Base-by-base conservation (phyloP, 164 flowering plant genomes). In the Piper betle region DNA sequence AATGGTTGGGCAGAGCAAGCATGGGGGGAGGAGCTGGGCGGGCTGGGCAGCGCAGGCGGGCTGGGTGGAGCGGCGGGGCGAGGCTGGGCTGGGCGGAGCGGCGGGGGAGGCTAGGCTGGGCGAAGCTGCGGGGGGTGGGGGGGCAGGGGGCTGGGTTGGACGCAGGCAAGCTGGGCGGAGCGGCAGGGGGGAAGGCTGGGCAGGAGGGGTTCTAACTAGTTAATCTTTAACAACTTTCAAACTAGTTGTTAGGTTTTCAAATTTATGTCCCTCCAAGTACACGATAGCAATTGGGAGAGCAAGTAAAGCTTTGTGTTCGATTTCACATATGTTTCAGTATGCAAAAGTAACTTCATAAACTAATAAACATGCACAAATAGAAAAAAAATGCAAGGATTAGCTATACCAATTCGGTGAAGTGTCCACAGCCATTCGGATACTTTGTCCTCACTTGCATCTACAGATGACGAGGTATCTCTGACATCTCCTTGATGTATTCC, bases 381-480 rank as follows among this genome's bases (percentile, higher is more conserved):
- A 25, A 5, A 13, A 55, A 17, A 18, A 55, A 38, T 33, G 38
- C 57, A 55, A 55, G 16, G 39, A 33, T n/a, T 46, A 62, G 50
- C 50, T 46, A 46, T 80, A 88, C 96, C 96, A 71, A 88, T 88
- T 58, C 77, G 77, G 72, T 88, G 96, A 74, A 88, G 84, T n/a
- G 93, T 88, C 96, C 96, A 88, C 61, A 84, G 91, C 96, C 96
- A 88, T 68, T 88, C 93, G 43, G 93, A 82, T 57, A 83, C 87
- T 75, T 78, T 79, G 18, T 81, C 87, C 69, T 76, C 88, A 76
- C 71, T 71, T 25, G 60, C 72, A 59, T 68, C 43, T 65, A 61
- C 69, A 59, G 83, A 72, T 17, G 72, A 63, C 25, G 61, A 68
- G 57, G 74, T 64, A 71, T 76, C 63, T 48, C 62, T 17, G 50